Percentiles rank a stretch among this genome's conserved stretches.
Conservation (phyloP, 768 basidiomycete genomes). For the Suillus weaverae region DNA sequence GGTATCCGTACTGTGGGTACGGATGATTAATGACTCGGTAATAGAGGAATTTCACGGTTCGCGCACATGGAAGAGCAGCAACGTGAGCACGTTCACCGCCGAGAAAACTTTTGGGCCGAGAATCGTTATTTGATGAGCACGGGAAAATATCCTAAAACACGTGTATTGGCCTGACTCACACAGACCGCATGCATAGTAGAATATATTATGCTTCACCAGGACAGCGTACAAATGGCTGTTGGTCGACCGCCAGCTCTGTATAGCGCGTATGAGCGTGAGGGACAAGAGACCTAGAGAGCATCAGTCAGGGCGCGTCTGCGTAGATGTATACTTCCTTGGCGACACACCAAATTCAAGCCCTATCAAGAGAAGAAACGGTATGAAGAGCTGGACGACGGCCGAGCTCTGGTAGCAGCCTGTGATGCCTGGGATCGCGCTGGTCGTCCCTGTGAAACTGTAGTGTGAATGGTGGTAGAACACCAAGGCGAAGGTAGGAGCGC, state of each 20-base stretch:
- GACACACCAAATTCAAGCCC: background rate
- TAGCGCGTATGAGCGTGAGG: background rate
- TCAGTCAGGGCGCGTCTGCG: background rate
- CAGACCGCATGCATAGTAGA: background rate
- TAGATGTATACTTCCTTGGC: background rate
- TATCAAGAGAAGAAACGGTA: background rate
- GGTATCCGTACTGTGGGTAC: background rate
- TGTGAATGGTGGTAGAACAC: background rate
- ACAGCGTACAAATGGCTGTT: background rate
- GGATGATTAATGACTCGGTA: too few relatives aligned
- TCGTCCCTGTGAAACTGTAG: background rate
- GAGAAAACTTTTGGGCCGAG: background rate
- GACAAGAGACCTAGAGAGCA: background rate
- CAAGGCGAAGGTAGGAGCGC: background rate
- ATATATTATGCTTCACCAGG: background rate
- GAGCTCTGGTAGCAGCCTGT: background rate
- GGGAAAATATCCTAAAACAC: too few relatives aligned
- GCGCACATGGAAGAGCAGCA: background rate
- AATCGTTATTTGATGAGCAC: background rate
- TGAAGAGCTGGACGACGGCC: background rate
- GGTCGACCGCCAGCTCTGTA: constrained; percentile 1
- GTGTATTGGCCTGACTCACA: background rate
- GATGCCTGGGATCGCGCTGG: background rate
- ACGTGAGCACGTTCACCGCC: background rate
- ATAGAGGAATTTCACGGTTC: background rate